Conservation (phyloP, 2,329 filamentous ascomycete genomes). For the Diaporthe sp. region DNA sequence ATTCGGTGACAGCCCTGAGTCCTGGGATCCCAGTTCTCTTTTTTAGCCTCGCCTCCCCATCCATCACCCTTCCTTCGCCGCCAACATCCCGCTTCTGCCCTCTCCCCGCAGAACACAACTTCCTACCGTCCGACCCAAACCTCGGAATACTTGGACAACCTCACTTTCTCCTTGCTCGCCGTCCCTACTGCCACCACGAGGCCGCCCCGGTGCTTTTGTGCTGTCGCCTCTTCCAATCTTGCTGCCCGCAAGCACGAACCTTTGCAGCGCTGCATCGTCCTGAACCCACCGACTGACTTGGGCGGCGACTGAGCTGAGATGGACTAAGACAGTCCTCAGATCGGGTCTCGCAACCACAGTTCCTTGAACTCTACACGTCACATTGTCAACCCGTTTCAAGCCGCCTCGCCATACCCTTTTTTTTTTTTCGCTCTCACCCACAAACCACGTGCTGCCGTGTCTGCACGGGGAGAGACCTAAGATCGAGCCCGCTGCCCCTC, state of each 20-base stretch:
- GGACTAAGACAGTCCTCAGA: slow-evolving; percentile 20
- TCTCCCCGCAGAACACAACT: neutral
- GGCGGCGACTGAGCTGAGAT: slow-evolving; percentile 23
- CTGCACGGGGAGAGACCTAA: neutral
- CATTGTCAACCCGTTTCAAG: slow-evolving; percentile 14
- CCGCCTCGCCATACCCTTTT: neutral
- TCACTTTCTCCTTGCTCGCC: slow-evolving; percentile 1
- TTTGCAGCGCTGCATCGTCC: neutral
- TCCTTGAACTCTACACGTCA: neutral
- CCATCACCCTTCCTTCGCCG: neutral
- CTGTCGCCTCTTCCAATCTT: neutral
- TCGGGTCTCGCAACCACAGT: slow-evolving; percentile 5
- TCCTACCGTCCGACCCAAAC: neutral
- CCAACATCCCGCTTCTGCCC: slow-evolving; percentile 9
- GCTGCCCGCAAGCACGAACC: neutral
- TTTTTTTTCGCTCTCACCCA: neutral
- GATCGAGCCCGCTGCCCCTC: slow-evolving; percentile 7
- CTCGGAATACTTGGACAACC: neutral
- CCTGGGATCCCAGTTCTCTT: slow-evolving; percentile 20
- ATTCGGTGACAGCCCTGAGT: slow-evolving; percentile 18
- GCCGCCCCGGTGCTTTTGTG: neutral
- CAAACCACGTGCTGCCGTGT: slow-evolving; percentile 22
- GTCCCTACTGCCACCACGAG: neutral
- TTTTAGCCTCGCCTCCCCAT: slow-evolving; percentile 19
- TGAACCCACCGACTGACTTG: slow-evolving; percentile 5